Evolutionary conservation across 345 rosid genomes (phyloP).

Genomic region (Citropsis articulata): DNA sequence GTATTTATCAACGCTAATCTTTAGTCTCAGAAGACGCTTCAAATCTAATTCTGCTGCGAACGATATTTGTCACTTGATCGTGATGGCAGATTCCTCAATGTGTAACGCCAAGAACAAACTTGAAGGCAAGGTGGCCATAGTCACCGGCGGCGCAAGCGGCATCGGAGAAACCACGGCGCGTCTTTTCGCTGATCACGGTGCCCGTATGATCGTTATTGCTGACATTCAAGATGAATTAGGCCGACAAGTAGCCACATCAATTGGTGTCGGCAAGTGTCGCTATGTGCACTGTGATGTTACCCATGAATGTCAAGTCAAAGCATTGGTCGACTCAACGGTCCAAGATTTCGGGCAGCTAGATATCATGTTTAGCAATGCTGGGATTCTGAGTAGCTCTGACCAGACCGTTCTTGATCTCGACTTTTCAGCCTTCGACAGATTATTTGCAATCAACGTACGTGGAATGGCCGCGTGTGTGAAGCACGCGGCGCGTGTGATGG

Average conservation of each 20-base stretch:
- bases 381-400: neutral
- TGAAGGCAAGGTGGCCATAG: slow-evolving; percentile 11
- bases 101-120: neutral
- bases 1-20: neutral
- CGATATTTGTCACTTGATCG: neutral
- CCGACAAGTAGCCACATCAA: slow-evolving; percentile 18
- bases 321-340: slow-evolving; percentile 28
- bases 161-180: slow-evolving; percentile 9
- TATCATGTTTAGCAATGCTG: slow-evolving; percentile 46
- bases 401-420: slow-evolving; percentile 33
- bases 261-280: slow-evolving; percentile 21
- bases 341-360: slow-evolving; percentile 22
- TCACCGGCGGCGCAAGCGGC: slow-evolving; percentile 18
- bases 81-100: neutral
- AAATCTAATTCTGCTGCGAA: too few relatives aligned
- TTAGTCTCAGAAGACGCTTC: neutral
- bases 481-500: slow-evolving; percentile 39
- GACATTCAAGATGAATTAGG: slow-evolving; percentile 35
- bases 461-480: slow-evolving; percentile 32
- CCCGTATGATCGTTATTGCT: slow-evolving; percentile 27
- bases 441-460: slow-evolving; percentile 30
- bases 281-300: slow-evolving; percentile 36
- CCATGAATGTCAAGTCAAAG: slow-evolving; percentile 33
- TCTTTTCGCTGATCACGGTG: slow-evolving; percentile 24
- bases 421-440: slow-evolving; percentile 8